Evolutionary conservation across 352 stramenopile genomes (phyloP).

Genomic region (Pythium coloratum): DNA sequence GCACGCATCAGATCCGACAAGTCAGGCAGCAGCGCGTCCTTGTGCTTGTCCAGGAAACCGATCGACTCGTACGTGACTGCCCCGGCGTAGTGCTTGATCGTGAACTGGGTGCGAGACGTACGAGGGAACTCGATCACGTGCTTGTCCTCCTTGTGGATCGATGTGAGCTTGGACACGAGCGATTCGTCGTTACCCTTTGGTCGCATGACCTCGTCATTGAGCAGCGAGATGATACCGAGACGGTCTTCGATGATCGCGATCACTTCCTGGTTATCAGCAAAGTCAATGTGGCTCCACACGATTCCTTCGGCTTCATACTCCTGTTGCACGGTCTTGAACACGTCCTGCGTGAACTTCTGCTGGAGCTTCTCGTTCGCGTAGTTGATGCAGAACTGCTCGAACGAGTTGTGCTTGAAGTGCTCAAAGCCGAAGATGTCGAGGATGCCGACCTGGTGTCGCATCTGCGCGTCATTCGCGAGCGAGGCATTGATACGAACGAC

Average conservation of each 20-base stretch:
- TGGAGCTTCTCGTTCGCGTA: slow-evolving; percentile 93
- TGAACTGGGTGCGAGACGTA: slow-evolving; percentile 85
- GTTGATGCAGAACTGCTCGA: slow-evolving; percentile 95
- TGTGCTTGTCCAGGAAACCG: slow-evolving; percentile 96
- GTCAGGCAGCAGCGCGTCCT: slow-evolving; percentile 93
- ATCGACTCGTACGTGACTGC: slow-evolving; percentile 90
- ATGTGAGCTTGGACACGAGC: slow-evolving; percentile 74
- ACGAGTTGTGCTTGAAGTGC: slow-evolving; percentile 93
- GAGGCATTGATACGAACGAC: slow-evolving; percentile 88
- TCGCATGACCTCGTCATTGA: slow-evolving; percentile 90
- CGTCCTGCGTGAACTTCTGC: slow-evolving; percentile 91
- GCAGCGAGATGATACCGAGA: slow-evolving; percentile 87
- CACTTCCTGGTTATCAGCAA: slow-evolving; percentile 89
- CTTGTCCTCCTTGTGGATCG: slow-evolving; percentile 76
- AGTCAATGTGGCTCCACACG: slow-evolving; percentile 93
- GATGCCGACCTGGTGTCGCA: slow-evolving; percentile 80
- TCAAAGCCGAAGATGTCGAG: slow-evolving; percentile 96
- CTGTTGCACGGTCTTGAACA: slow-evolving; percentile 88
- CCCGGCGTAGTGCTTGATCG: slow-evolving; percentile 93
- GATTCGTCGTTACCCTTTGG: slow-evolving; percentile 86
- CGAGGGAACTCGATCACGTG: slow-evolving; percentile 80
- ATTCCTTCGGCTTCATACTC: slow-evolving; percentile 92
- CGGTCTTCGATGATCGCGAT: slow-evolving; percentile 85
- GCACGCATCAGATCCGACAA: slow-evolving; percentile 83
- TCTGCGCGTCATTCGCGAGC: slow-evolving; percentile 56